Conservation (phyloP, 768 basidiomycete species). For the Leccinum rimulosum region DNA sequence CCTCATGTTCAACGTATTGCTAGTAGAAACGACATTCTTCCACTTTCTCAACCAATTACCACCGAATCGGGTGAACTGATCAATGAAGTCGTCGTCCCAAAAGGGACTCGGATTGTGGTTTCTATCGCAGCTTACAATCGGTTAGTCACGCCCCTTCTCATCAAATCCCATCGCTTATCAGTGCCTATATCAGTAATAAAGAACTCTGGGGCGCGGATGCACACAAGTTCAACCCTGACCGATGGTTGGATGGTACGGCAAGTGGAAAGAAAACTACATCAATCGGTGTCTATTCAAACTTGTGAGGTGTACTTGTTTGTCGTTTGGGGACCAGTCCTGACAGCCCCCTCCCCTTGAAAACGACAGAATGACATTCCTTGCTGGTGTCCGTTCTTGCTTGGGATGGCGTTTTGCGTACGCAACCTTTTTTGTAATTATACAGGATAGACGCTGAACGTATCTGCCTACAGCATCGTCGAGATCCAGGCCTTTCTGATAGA, state of each 20-base stretch:
- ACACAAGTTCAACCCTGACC: constrained; percentile 31
- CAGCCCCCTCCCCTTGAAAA: neutral
- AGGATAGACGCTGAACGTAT: neutral
- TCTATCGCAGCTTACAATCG: constrained; percentile 58
- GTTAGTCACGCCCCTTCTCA: constrained; percentile 24
- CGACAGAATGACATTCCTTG: constrained; percentile 30
- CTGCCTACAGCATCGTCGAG: neutral
- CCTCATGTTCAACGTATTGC: constrained; percentile 54
- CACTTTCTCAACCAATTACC: constrained; percentile 52
- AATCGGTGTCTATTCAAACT: constrained; percentile 30
- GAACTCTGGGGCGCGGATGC: constrained; percentile 34
- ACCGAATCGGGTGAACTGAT: constrained; percentile 44
- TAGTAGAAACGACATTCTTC: constrained; percentile 53
- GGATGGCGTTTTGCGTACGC: constrained; percentile 13
- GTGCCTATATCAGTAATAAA: constrained; percentile 15
- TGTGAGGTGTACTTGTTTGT: constrained; percentile 17
- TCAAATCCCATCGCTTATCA: neutral
- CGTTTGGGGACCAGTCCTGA: neutral
- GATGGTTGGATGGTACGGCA: constrained; percentile 23
- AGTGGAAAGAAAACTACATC: constrained; percentile 21
- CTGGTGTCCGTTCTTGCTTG: constrained; percentile 25
- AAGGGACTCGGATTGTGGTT: constrained; percentile 49
- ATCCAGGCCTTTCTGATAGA: constrained; percentile 31
- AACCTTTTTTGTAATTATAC: neutral
- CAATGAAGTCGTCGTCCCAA: constrained; percentile 44